Conservation (phyloP, 2,329 filamentous ascomycete genomes). For the Orbilia blumenaviensis region DNA sequence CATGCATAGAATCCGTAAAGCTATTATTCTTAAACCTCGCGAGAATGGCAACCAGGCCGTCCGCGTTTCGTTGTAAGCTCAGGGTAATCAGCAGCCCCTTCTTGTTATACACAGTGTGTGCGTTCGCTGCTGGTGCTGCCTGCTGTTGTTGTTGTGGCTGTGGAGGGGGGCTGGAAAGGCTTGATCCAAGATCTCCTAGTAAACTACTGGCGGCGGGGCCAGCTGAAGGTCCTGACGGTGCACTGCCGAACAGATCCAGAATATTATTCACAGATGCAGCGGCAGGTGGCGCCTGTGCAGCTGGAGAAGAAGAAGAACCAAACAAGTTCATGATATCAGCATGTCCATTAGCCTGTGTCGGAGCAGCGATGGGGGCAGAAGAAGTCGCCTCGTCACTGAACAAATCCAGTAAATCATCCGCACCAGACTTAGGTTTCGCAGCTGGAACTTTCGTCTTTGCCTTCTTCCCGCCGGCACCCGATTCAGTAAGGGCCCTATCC, state of each 20-base stretch:
- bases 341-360: constrained; percentile 72
- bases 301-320: neutral
- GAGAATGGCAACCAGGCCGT: constrained; percentile 79
- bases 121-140: constrained; percentile 64
- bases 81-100: constrained; percentile 84
- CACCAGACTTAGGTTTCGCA: constrained; percentile 58
- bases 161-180: constrained; percentile 63
- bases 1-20: constrained; percentile 71
- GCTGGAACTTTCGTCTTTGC: constrained; percentile 67
- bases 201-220: constrained; percentile 64
- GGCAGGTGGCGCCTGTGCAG: constrained; percentile 59
- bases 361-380: constrained; percentile 50
- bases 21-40: constrained; percentile 84
- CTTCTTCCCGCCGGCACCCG: constrained; percentile 69
- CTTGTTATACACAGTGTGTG: constrained; percentile 81
- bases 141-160: constrained; percentile 58
- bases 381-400: constrained; percentile 37
- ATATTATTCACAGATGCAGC: constrained; percentile 68
- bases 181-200: constrained; percentile 68
- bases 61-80: constrained; percentile 82
- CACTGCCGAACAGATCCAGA: constrained; percentile 82
- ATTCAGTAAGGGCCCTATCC: constrained; percentile 86
- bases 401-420: constrained; percentile 60
- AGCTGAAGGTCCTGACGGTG: constrained; percentile 61
- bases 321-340: constrained; percentile 50